These are phyloP conservation scores for Arthrinium puccinioides DNA, from an alignment of 2,329 filamentous ascomycete species.

Conservation along the genomic window DNA sequence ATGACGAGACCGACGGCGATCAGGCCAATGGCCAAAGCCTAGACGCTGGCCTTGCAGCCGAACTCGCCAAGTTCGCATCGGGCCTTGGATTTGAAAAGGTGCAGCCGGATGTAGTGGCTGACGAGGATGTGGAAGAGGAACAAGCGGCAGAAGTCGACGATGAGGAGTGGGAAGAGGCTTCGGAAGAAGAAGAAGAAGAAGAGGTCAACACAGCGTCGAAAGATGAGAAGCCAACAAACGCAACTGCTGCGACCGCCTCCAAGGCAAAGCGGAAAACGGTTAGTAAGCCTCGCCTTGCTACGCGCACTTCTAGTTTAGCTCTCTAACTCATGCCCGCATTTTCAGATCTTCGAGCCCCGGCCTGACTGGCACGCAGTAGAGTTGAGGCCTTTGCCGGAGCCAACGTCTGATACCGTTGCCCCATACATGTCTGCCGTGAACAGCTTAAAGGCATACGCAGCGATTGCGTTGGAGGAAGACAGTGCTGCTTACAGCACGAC, in stretches of 20 bases:
- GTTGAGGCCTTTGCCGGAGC: slow-evolving; percentile 34
- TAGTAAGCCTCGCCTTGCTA: slow-evolving; percentile 25
- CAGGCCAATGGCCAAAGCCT: slow-evolving; percentile 23
- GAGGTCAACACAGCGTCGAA: slow-evolving; percentile 26
- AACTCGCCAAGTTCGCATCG: slow-evolving; percentile 44
- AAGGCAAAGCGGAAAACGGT: slow-evolving; percentile 32
- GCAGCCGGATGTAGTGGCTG: slow-evolving; percentile 28
- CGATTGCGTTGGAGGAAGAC: slow-evolving; percentile 69
- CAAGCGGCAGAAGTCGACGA: slow-evolving; percentile 26
- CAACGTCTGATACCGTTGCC: slow-evolving; percentile 36
- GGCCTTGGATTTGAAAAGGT: slow-evolving; percentile 40
- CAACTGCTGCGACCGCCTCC: slow-evolving; percentile 16
- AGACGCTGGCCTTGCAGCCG: slow-evolving; percentile 45
- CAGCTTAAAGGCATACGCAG: slow-evolving; percentile 61
- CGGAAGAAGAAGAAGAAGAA: slow-evolving; percentile 22
- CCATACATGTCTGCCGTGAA: slow-evolving; percentile 37
- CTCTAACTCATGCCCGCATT: slow-evolving; percentile 5
- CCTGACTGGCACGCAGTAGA: slow-evolving; percentile 48
- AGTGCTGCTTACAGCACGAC: slow-evolving; percentile 67
- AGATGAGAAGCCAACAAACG: slow-evolving; percentile 20
- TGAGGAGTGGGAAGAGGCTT: slow-evolving; percentile 25
- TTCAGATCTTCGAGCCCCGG: slow-evolving; percentile 48
- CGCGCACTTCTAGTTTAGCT: not conserved
- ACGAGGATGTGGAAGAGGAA: slow-evolving; percentile 28
- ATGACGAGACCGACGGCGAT: slow-evolving; percentile 33